Conservation (phyloP, 345 rosid genomes). For the Anastatica hierochuntica region DNA sequence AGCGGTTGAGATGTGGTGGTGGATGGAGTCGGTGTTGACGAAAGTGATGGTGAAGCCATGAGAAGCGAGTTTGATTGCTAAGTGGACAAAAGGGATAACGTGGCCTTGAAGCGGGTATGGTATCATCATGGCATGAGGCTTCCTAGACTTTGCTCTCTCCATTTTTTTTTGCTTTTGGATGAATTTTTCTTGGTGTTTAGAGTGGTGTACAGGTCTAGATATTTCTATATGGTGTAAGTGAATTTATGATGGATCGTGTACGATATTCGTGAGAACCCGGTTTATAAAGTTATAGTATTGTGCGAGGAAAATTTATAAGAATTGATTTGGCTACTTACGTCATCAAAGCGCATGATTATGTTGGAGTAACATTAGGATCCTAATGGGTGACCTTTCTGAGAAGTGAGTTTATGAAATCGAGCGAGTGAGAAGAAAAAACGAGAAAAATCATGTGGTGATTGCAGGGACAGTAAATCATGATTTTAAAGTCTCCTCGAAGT, state of each 20-base stretch:
- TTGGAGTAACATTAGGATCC: too few species aligned
- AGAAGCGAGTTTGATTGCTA: constrained; percentile 60
- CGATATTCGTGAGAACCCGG: not conserved
- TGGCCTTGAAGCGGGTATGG: constrained; percentile 67
- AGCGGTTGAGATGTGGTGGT: constrained; percentile 37
- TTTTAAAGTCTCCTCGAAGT: too few species aligned
- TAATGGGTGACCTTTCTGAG: too few species aligned
- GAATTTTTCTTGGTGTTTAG: not conserved
- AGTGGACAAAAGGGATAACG: constrained; percentile 39
- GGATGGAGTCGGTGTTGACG: constrained; percentile 51
- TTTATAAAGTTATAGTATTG: too few species aligned
- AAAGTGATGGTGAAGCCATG: constrained; percentile 61
- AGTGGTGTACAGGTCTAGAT: not conserved
- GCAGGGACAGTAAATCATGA: not conserved
- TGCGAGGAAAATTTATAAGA: too few species aligned
- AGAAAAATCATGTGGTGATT: too few species aligned
- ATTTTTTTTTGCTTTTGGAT: not conserved
- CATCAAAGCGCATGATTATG: too few species aligned
- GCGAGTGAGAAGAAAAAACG: too few species aligned
- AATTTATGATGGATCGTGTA: not conserved
- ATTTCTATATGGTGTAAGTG: not conserved
- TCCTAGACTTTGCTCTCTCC: constrained; percentile 13
- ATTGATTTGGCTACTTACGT: too few species aligned
- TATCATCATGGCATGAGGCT: constrained; percentile 43
- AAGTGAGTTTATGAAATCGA: too few species aligned